Base-by-base conservation (phyloP, 2,329 filamentous ascomycete genomes). In the Xylariaceae sp. region DNA sequence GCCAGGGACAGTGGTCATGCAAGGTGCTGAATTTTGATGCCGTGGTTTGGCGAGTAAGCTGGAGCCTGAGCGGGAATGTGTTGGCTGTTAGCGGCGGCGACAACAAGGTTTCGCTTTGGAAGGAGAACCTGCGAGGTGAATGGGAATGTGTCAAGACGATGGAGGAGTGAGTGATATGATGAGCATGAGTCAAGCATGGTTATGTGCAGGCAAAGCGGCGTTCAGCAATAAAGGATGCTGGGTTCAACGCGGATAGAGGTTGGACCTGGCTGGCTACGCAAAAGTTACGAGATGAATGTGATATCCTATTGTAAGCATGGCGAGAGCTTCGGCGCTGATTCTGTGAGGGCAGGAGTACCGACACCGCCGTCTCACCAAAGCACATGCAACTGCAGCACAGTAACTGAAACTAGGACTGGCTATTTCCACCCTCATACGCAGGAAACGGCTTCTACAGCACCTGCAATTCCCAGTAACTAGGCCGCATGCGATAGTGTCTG, bases 131-230 rank as follows among this genome's bases (percentile, higher is more conserved):
- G 55, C 87, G 86, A 63, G 93, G 93, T 41, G 88, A 95, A 62
- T 98, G 93, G 93, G 90, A 97, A 68, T 88, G 87, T 59, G 88
- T 97, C 52, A 96, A 95, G 79, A 89, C 88, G 45, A 90, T 98
- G 63, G 91, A 95, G 65, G 89, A 95, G 70, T 95, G 74, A 49
- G 32, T 18, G 22, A 26, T 6, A 11, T 11, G 22, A 6, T 11
- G n/a, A 15, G 13, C 16, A 24, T 33, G 16, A 34, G 13, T 6
- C 31, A 32, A 33, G 18, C n/a, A 31, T 18, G 24, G 16, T 35
- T 24, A 24, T 40, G 30, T 18, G 18, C 30, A 38, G n/a, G 22
- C 19, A 36, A 31, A 37, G 30, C 34, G 24, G 28, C 26, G 42
- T 41, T 37, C 8, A 33, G 9, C 13, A 40, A 37, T 15, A 9